Evolutionary conservation across 2,329 filamentous ascomycete species (phyloP).

Genomic region (Chrysosporium queenslandicum): DNA sequence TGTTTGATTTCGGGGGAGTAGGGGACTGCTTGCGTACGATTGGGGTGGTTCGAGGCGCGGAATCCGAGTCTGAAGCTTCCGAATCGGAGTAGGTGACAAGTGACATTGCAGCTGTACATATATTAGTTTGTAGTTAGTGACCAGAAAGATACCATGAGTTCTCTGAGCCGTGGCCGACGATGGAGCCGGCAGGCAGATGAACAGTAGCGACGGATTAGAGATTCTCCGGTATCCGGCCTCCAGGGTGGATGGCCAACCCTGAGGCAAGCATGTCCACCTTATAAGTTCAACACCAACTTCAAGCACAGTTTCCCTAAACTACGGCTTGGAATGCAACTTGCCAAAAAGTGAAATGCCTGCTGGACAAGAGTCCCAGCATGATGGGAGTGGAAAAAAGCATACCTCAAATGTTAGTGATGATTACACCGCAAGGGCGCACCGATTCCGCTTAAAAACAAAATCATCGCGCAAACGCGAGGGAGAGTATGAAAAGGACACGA

Average conservation of each 20-base stretch:
- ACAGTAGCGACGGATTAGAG: no score
- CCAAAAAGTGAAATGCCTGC: background rate
- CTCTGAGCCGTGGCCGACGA: no score
- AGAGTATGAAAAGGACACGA: conserved; percentile 16
- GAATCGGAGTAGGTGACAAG: conserved; percentile 79
- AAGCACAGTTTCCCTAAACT: no score
- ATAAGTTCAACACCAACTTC: no score
- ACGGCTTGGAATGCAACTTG: background rate
- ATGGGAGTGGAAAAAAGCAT: background rate
- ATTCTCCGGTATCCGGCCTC: no score
- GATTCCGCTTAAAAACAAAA: conserved; percentile 30
- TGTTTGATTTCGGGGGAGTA: conserved; percentile 14
- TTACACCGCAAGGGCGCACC: conserved; percentile 18
- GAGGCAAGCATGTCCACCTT: no score
- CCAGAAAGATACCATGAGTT: no score
- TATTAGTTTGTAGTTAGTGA: no score
- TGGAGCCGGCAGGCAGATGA: no score
- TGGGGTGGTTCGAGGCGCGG: conserved; percentile 26
- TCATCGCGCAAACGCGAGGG: conserved; percentile 1
- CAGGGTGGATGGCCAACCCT: no score
- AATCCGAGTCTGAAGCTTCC: conserved; percentile 56
- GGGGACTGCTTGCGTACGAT: conserved; percentile 9
- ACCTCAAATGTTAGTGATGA: conserved; percentile 11
- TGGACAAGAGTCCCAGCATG: background rate
- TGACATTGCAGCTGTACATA: conserved; percentile 50